Evolutionary conservation across 345 rosid species (phyloP).

Genomic region (Populus pruinosa): DNA sequence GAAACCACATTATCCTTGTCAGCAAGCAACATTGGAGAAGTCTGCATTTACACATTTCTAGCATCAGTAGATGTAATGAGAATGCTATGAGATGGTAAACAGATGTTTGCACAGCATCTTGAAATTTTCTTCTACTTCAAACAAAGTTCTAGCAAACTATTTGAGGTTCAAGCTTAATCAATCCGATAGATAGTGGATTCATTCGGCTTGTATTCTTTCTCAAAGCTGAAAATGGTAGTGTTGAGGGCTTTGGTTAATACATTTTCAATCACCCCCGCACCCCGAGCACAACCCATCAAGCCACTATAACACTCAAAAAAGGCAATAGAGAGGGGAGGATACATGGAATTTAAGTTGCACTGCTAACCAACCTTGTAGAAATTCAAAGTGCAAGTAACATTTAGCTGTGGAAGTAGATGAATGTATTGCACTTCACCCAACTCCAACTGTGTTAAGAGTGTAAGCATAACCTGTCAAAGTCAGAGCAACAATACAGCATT

Average conservation of each 20-base stretch:
- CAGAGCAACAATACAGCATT: conserved; percentile 4
- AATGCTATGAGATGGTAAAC: neutral
- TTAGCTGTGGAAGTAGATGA: conserved; percentile 66
- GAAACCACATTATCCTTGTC: conserved; percentile 58
- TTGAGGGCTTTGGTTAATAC: neutral
- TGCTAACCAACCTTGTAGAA: conserved; percentile 72
- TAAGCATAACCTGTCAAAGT: conserved; percentile 78
- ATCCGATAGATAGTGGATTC: neutral
- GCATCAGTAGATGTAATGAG: conserved; percentile 12
- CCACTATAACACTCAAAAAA: conserved; percentile 1
- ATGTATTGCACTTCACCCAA: conserved; percentile 78
- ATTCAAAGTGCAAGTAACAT: conserved; percentile 71
- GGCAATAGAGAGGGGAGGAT: neutral
- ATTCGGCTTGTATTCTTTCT: neutral
- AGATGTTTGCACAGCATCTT: neutral
- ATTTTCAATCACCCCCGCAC: neutral
- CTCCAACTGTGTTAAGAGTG: conserved; percentile 84
- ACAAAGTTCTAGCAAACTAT: neutral
- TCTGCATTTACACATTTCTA: conserved; percentile 48
- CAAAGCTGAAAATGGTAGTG: neutral
- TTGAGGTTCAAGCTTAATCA: neutral
- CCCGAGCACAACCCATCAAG: neutral
- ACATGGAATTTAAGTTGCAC: neutral
- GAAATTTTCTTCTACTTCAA: neutral
- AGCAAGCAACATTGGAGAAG: conserved; percentile 67